Conservation (phyloP, 345 rosid genomes). For the Moricandia arvensis region DNA sequence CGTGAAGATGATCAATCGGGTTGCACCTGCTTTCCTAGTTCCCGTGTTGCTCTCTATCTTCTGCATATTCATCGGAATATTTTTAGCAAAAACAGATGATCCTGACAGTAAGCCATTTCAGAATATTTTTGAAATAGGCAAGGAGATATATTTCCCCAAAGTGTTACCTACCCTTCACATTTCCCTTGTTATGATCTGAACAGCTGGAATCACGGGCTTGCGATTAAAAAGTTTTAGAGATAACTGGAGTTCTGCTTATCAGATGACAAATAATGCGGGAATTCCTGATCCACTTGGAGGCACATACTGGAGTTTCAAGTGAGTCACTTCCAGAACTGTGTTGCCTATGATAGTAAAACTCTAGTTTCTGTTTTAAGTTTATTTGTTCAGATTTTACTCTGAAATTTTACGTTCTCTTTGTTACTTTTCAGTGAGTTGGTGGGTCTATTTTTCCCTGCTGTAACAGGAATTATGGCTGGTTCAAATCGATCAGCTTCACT, state of each 20-base stretch:
- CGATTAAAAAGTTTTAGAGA: constrained; percentile 74
- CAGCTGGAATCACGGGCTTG: constrained; percentile 94
- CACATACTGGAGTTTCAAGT: constrained; percentile 90
- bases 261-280: constrained; percentile 86
- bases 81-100: constrained; percentile 61
- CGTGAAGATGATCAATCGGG: constrained; percentile 97
- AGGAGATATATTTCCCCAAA: not conserved
- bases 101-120: constrained; percentile 61
- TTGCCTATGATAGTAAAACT: constrained; percentile 11
- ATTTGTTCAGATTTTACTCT: constrained; percentile 14
- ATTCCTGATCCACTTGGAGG: constrained; percentile 83
- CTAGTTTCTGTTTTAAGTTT: constrained; percentile 8
- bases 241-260: constrained; percentile 90
- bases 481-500: constrained; percentile 95
- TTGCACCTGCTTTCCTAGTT: constrained; percentile 96
- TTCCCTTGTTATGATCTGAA: constrained; percentile 16
- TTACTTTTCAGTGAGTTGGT: constrained; percentile 68
- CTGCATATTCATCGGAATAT: constrained; percentile 87
- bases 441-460: constrained; percentile 99
- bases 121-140: constrained; percentile 4
- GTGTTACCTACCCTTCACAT: constrained; percentile 2
- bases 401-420: constrained; percentile 11
- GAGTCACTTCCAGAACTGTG: constrained; percentile 35
- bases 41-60: constrained; percentile 84
- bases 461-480: constrained; percentile 99